These are phyloP conservation scores for Acanthamoeba sp. DNA, from an alignment of 208 protist species.

Conservation along the genomic window DNA sequence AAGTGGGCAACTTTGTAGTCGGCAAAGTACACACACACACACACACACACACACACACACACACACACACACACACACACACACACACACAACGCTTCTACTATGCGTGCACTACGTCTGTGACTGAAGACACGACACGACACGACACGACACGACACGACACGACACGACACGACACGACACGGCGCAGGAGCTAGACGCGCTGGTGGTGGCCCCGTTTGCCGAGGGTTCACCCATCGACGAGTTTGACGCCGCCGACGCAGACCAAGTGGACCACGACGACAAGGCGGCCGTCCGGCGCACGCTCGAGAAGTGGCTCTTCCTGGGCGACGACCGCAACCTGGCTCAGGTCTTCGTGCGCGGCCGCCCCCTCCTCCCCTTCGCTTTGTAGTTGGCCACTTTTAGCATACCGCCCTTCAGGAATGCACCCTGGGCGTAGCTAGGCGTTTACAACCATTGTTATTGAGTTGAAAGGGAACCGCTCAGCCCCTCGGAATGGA, in stretches of 20 bases:
- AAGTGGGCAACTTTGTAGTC: constrained; percentile 81
- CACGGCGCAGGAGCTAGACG: constrained; percentile 83
- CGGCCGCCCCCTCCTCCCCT: constrained; percentile 67
- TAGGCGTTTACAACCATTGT: too few species aligned
- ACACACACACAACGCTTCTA: too few species aligned
- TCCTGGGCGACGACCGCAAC: constrained; percentile 86
- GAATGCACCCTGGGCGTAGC: too few species aligned
- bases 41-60: background rate
- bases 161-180: background rate
- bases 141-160: too few species aligned
- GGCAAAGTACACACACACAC: constrained; percentile 19
- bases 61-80: too few species aligned
- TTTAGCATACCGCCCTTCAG: too few species aligned
- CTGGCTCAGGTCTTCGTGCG: constrained; percentile 79
- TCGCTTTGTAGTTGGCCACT: too few species aligned
- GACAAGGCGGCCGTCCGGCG: constrained; percentile 78
- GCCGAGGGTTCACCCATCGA: constrained; percentile 79
- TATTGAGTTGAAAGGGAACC: too few species aligned
- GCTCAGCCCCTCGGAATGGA: too few species aligned
- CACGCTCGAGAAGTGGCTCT: constrained; percentile 87
- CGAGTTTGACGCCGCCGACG: constrained; percentile 75
- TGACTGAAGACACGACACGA: too few species aligned
- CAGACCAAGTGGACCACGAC: constrained; percentile 1
- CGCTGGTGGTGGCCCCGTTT: constrained; percentile 84
- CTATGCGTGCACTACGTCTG: too few species aligned